Evolutionary conservation across 768 basidiomycete species (phyloP).

Genomic region (Tulasnella sp.): DNA sequence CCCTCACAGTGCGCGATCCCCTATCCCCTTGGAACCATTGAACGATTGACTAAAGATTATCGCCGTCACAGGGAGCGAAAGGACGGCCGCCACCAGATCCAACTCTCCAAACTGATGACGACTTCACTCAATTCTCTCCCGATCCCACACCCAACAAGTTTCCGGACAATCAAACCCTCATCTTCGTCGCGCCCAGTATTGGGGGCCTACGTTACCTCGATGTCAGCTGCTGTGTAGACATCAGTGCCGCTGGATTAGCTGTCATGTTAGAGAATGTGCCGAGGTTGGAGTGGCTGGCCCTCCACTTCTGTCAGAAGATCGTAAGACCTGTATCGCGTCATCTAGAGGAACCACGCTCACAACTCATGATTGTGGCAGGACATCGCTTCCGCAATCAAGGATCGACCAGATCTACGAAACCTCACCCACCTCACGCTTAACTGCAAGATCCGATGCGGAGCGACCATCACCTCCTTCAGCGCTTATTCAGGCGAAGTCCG

Average conservation of each 20-base stretch:
- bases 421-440: constrained; percentile 6
- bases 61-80: constrained; percentile 3
- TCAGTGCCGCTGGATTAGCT: constrained; percentile 6
- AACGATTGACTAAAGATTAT: too few relatives aligned
- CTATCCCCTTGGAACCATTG: too few relatives aligned
- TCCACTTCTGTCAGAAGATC: constrained; percentile 15
- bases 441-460: constrained; percentile 15
- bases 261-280: constrained; percentile 4
- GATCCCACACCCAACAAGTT: constrained; percentile 12
- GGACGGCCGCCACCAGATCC: constrained; percentile 8
- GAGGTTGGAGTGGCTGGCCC: background rate
- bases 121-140: background rate
- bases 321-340: background rate
- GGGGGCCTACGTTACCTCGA: constrained; percentile 6
- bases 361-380: background rate
- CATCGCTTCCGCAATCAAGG: constrained; percentile 1
- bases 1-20: background rate
- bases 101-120: background rate
- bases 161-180: constrained; percentile 11
- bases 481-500: constrained; percentile 12
- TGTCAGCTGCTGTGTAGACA: constrained; percentile 12
- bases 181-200: constrained; percentile 1
- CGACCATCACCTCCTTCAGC: constrained; percentile 13
- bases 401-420: constrained; percentile 1
- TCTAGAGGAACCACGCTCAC: background rate